Evolutionary conservation across 2,329 filamentous ascomycete genomes (phyloP), one percentile per base, ranked within the genome.

Genomic region (Dactylellina cionopaga): DNA sequence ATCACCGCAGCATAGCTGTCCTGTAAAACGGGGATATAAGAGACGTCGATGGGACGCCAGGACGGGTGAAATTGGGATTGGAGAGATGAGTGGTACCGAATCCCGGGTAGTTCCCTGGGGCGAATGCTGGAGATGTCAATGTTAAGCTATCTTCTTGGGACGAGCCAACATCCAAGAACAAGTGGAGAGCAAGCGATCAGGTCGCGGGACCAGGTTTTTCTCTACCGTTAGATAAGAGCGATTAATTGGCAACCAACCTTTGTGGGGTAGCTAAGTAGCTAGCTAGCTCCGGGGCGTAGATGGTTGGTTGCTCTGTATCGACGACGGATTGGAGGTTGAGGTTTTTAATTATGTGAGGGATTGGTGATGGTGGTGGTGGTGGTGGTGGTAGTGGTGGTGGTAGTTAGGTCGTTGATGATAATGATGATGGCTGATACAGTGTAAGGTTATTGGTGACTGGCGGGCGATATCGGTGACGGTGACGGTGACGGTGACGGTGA

Each of bases 1-100:
- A 62, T 70, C 46, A 62, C 65, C 64, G 55, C 55, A 15, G 55
- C 47, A 62, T 62, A 59, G 33, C 29, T 15, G 37, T 29, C 17
- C 47, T 35, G 6, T 39, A 41, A 44, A n/a, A 37, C 35, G 25
- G 24, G 6, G 31, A 9, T 43, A 15, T 24, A 7, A n/a, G 24
- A 5, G 31, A 10, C 10, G 43, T 52, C 43, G 52, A 22, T 29
- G 35, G 43, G 15, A 59, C 33, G 29, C 27, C 31, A 41, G 41
- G 55, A 69, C 59, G 5, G 6, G 4, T 13, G 35, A 1, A 31
- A 13, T 22, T 27, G 7, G 35, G 24, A 27, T n/a, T 37, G 47
- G 4, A 27, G 25, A n/a, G 44, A 37, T 55, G 33, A 60, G 13
- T 52, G n/a, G n/a, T n/a, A n/a, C n/a, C n/a, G n/a, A n/a, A n/a